These are phyloP conservation scores for Phytopythium boreale DNA, from an alignment of 352 stramenopile genomes.

Conservation along the genomic window DNA sequence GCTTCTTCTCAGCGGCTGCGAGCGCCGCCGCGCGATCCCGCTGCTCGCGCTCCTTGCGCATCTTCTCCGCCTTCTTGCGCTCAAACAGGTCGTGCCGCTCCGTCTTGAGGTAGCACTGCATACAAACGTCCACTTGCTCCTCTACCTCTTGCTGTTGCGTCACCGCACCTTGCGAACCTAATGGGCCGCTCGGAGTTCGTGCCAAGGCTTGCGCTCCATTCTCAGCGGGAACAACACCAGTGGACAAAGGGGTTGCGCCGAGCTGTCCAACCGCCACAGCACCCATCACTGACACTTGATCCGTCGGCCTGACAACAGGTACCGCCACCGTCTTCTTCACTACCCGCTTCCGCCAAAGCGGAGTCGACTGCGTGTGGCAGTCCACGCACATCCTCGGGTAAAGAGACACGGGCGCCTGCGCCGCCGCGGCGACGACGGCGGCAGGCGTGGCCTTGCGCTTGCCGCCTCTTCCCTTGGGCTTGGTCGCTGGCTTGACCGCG, in stretches of 20 bases:
- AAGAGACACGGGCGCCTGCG: constrained; percentile 15
- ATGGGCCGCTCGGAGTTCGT: too few relatives aligned
- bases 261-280: background rate
- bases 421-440: constrained; percentile 38
- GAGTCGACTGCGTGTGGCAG: constrained; percentile 59
- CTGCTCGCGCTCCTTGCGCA: constrained; percentile 22
- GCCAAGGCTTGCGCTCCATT: background rate
- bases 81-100: constrained; percentile 64
- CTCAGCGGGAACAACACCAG: constrained; percentile 8
- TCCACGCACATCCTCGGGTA: constrained; percentile 31
- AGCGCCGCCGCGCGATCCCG: constrained; percentile 18
- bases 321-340: constrained; percentile 2
- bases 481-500: constrained; percentile 47
- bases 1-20: constrained; percentile 39
- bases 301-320: background rate
- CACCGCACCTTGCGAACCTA: background rate
- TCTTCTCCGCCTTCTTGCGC: constrained; percentile 45
- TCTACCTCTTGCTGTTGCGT: constrained; percentile 12
- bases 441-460: constrained; percentile 60
- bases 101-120: constrained; percentile 70
- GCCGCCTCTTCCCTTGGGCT: constrained; percentile 38
- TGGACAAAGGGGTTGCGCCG: background rate
- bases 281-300: background rate
- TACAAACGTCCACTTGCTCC: constrained; percentile 48
- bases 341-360: constrained; percentile 56